Evolutionary conservation across 495 filamentous ascomycete species (phyloP).

Genomic region (Penicillium ucsense): DNA sequence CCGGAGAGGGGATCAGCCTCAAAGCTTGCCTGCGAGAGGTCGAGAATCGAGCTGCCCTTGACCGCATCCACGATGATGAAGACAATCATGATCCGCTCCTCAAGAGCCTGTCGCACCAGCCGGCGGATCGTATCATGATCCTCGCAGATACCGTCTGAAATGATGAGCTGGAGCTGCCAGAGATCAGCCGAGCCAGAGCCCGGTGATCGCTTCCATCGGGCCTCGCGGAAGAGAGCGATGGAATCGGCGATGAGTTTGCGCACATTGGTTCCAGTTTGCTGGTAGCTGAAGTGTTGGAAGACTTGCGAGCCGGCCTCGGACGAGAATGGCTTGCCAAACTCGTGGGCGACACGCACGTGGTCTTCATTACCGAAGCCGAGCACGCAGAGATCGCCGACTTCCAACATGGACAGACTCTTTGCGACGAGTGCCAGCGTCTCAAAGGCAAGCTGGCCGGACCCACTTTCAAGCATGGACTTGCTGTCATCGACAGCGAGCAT

Average conservation of each 20-base stretch:
- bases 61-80: constrained; percentile 91
- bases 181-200: constrained; percentile 59
- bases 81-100: constrained; percentile 94
- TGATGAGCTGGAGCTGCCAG: constrained; percentile 93
- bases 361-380: constrained; percentile 72
- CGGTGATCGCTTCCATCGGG: constrained; percentile 46
- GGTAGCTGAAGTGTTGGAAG: constrained; percentile 77
- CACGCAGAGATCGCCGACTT: constrained; percentile 83
- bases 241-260: constrained; percentile 63
- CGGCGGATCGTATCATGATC: constrained; percentile 75
- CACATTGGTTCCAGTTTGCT: constrained; percentile 78
- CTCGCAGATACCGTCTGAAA: constrained; percentile 88
- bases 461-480: constrained; percentile 77
- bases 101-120: constrained; percentile 74
- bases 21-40: constrained; percentile 73
- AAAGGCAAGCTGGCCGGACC: constrained; percentile 63
- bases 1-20: constrained; percentile 43
- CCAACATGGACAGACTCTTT: constrained; percentile 77
- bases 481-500: constrained; percentile 95
- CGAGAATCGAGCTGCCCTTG: constrained; percentile 58
- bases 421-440: constrained; percentile 86
- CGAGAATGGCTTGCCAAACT: constrained; percentile 74
- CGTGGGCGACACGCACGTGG: constrained; percentile 77
- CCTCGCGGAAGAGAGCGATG: constrained; percentile 72
- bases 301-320: constrained; percentile 72